Evolutionary conservation across 352 stramenopile genomes (phyloP).

Genomic region (Globisporangium radiosum): DNA sequence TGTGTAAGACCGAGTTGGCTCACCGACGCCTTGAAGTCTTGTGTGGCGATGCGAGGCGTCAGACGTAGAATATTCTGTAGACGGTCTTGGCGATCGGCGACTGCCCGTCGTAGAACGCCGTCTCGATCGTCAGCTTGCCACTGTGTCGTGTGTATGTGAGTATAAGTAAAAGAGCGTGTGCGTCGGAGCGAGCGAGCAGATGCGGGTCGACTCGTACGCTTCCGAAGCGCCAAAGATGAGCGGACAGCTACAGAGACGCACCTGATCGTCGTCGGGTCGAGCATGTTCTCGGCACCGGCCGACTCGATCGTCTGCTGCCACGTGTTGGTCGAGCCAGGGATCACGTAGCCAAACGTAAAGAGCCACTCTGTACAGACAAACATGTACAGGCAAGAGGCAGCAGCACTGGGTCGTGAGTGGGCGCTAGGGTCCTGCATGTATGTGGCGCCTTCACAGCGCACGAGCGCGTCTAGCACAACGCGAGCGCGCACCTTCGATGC

Average conservation of each 20-base stretch:
- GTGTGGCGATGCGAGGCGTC: slow-evolving; percentile 1
- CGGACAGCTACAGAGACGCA: slow-evolving; percentile 9
- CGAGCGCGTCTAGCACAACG: not conserved
- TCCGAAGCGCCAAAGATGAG: too few relatives aligned
- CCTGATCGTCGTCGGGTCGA: slow-evolving; percentile 80
- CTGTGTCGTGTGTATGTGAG: slow-evolving; percentile 18
- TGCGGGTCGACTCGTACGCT: too few relatives aligned
- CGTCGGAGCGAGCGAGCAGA: not conserved
- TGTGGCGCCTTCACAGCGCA: not conserved
- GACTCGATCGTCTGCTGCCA: slow-evolving; percentile 95
- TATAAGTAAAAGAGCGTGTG: too few relatives aligned
- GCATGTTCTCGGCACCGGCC: slow-evolving; percentile 83
- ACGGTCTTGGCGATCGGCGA: slow-evolving; percentile 86
- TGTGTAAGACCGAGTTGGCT: too few relatives aligned
- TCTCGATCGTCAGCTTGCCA: slow-evolving; percentile 93
- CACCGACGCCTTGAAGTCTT: too few relatives aligned
- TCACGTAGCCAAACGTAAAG: slow-evolving; percentile 95
- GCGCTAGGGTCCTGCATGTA: too few relatives aligned
- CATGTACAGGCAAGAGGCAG: too few relatives aligned
- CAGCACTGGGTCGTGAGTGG: too few relatives aligned
- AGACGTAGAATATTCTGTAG: slow-evolving; percentile 93
- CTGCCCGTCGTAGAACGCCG: slow-evolving; percentile 92
- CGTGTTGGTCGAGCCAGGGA: slow-evolving; percentile 91
- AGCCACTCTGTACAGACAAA: slow-evolving; percentile 67
- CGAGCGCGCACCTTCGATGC: slow-evolving; percentile 57